Base-by-base conservation (phyloP, 208 protist genomes). In the Trypanosoma brucei region DNA sequence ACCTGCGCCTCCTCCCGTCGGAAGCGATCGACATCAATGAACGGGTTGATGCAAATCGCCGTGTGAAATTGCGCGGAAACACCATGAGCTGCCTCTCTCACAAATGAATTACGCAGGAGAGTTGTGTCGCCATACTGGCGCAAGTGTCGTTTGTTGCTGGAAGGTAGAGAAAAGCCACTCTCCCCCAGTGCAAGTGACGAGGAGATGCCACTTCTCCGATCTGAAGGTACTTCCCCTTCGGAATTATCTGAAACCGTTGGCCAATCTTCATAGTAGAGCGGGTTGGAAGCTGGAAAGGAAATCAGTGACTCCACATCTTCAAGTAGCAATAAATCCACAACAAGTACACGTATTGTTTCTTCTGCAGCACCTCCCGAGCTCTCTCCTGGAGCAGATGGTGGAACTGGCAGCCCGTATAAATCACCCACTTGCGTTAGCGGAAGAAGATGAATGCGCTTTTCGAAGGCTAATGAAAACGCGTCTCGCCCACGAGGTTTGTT, bases 1-100 rank as follows among this genome's bases (percentile, higher is more conserved):
- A 93, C 89, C 76, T 95, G 83, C 30, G 86, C 89, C 78, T 95
- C 89, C 62, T 91, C 85, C 4, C 86, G 79, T 9, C 76, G 83
- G 59, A 80, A 90, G 48, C 72, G 83, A 6, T 72, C 69, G 53
- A 83, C 61, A 56, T 85, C 75, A 30, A 94, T 74, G 62, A 81
- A 78, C 0, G 88, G 88, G 67, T 94, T 77, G 8, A 91, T 73
- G 48, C 80, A 88, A 38, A 83, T 53, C 0, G 76, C 74, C 3
- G 79, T 59, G 48, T 54, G 49, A 57, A 52, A 73, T 7, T 22
- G 11, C 14, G 58, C 51, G 22, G 2, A 44, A 7, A 50, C 14
- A 31, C 35, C 44, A 14, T 31, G 13, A 34, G 31, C 11, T 30
- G 30, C 33, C 0, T 37, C 1, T 13, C 54, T 70, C 3, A 55